Evolutionary conservation across 2,329 filamentous ascomycete species (phyloP).

Genomic region (Apiospora phragmitis): DNA sequence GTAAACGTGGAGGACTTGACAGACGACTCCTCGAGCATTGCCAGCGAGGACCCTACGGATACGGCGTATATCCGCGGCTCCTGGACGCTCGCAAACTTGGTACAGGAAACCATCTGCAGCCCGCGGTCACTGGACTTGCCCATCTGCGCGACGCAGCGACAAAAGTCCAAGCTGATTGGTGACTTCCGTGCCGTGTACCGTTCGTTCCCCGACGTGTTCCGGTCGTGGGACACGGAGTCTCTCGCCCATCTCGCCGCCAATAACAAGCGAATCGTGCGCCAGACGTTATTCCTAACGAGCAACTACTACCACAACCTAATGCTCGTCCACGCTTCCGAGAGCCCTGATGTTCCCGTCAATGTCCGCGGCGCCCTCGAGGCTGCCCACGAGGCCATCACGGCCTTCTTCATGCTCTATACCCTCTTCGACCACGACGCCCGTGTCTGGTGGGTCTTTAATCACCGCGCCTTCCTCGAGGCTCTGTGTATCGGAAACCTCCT

Average conservation of each 20-base stretch:
- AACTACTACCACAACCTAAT: conserved; percentile 84
- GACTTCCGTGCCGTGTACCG: conserved; percentile 72
- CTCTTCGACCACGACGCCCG: conserved; percentile 70
- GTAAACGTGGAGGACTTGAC: conserved; percentile 73
- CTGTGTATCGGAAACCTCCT: conserved; percentile 65
- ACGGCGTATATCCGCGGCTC: conserved; percentile 73
- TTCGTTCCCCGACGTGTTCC: conserved; percentile 71
- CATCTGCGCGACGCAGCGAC: conserved; percentile 65
- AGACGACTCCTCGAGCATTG: conserved; percentile 60
- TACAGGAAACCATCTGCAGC: conserved; percentile 75
- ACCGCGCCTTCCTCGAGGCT: conserved; percentile 76
- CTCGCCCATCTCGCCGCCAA: conserved; percentile 56
- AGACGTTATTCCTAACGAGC: conserved; percentile 77
- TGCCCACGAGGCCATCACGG: conserved; percentile 70
- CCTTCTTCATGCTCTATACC: conserved; percentile 73
- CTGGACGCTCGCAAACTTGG: conserved; percentile 77
- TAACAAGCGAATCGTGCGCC: conserved; percentile 68
- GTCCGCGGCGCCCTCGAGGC: conserved; percentile 71
- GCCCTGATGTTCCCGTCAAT: conserved; percentile 63
- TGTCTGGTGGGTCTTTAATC: conserved; percentile 86
- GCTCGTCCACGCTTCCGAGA: conserved; percentile 73
- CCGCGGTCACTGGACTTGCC: conserved; percentile 73
- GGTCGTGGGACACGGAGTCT: conserved; percentile 63
- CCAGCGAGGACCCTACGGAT: conserved; percentile 63
- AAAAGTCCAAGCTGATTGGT: conserved; percentile 69